These are phyloP conservation scores for Ophiostoma sp. DNA, from an alignment of 2,329 filamentous ascomycete species.

Conservation along the genomic window DNA sequence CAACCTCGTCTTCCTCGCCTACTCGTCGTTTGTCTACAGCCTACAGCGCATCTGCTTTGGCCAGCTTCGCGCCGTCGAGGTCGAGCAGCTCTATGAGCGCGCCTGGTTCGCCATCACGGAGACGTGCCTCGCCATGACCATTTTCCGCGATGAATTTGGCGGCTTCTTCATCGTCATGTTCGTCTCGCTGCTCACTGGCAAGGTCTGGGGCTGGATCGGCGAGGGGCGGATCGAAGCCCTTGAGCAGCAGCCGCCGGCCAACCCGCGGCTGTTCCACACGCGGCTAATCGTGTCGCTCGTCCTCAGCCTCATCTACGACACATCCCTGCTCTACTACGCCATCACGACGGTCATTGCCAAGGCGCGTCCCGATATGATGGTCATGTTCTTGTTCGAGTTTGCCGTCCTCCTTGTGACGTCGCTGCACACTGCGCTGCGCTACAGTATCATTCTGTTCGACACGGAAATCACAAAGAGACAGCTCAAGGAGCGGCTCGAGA, in stretches of 20 bases:
- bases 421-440: conserved; percentile 70
- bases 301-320: conserved; percentile 73
- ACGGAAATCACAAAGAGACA: conserved; percentile 69
- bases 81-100: conserved; percentile 94
- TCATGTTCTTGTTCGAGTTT: conserved; percentile 99
- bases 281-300: conserved; percentile 73
- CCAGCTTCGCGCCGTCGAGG: conserved; percentile 82
- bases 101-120: conserved; percentile 98
- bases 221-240: conserved; percentile 90
- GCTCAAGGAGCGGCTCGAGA: conserved; percentile 61
- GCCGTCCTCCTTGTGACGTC: conserved; percentile 79
- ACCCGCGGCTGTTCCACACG: conserved; percentile 80
- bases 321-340: conserved; percentile 74
- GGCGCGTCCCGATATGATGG: conserved; percentile 96
- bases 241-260: conserved; percentile 89
- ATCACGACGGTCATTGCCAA: conserved; percentile 78
- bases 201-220: conserved; percentile 98
- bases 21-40: conserved; percentile 74
- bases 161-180: conserved; percentile 97
- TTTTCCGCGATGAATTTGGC: conserved; percentile 91
- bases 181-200: conserved; percentile 81
- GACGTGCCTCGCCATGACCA: conserved; percentile 95
- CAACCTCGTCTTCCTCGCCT: conserved; percentile 79
- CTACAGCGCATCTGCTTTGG: conserved; percentile 90
- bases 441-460: conserved; percentile 73